These are phyloP conservation scores for Pseudomicrostroma phylloplanum DNA, from an alignment of 1,284 basidiomycete species.

Conservation along the genomic window DNA sequence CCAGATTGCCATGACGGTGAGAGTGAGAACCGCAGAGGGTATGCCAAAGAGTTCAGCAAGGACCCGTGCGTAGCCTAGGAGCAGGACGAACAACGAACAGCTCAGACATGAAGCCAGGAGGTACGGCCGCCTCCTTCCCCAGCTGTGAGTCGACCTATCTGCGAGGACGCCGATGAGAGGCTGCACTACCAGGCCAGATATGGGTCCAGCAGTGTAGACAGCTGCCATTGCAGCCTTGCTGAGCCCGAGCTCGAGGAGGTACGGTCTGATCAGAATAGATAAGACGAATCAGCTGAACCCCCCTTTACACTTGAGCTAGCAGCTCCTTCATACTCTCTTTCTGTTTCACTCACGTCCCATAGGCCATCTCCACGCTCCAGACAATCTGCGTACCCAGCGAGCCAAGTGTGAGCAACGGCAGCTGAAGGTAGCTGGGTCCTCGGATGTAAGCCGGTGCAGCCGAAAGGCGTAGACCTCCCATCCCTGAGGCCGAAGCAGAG, in stretches of 20 bases:
- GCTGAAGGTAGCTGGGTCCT: not conserved
- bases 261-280: conserved; percentile 56
- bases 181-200: conserved; percentile 87
- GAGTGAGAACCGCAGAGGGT: conserved; percentile 60
- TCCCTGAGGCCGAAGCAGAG: too few relatives aligned
- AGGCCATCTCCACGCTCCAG: conserved; percentile 19
- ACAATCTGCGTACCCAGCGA: conserved; percentile 15
- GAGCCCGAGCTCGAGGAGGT: conserved; percentile 78
- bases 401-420: conserved; percentile 16
- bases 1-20: conserved; percentile 85
- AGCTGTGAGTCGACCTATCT: conserved; percentile 73
- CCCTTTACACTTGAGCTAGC: too few relatives aligned
- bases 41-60: conserved; percentile 69
- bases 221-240: conserved; percentile 83
- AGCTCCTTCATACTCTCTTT: too few relatives aligned
- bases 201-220: conserved; percentile 91
- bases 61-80: conserved; percentile 78
- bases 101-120: conserved; percentile 67
- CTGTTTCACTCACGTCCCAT: conserved; percentile 2
- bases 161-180: conserved; percentile 91
- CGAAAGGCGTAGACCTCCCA: not conserved
- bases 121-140: conserved; percentile 78
- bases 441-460: not conserved
- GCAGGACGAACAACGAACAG: conserved; percentile 65
- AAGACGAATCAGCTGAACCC: too few relatives aligned